Percentiles rank a stretch among this genome's conserved stretches.
These are phyloP conservation scores for Cadophora sp. DNA, from an alignment of 2,329 filamentous ascomycete genomes.

Conservation along the genomic window DNA sequence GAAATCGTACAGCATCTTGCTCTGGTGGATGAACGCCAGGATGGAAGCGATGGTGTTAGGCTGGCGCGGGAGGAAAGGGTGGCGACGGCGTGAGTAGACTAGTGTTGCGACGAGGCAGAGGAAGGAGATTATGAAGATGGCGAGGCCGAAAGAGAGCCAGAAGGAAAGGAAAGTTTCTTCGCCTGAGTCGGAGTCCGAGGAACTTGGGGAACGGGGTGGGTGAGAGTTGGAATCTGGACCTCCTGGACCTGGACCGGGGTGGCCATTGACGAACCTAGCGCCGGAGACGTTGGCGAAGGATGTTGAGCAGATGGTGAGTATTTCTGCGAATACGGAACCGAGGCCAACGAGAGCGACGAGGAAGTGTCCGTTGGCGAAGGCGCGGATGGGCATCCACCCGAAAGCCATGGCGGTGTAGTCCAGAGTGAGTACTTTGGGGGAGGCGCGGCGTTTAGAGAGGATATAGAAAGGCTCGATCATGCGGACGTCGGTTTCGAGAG, in stretches of 20 bases:
- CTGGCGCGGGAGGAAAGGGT: constrained; percentile 77
- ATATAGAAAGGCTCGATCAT: constrained; percentile 80
- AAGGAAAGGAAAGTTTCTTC: constrained; percentile 70
- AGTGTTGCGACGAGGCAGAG: constrained; percentile 64
- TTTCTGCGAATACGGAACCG: constrained; percentile 75
- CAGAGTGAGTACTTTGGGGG: constrained; percentile 69
- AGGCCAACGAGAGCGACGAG: constrained; percentile 73
- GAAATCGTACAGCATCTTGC: constrained; percentile 80
- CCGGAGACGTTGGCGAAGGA: constrained; percentile 71
- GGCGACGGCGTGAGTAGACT: constrained; percentile 67
- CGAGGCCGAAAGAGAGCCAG: constrained; percentile 67
- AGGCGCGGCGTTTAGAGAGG: constrained; percentile 69
- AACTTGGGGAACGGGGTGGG: neutral
- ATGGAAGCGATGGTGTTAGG: constrained; percentile 80
- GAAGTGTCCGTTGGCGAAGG: constrained; percentile 67
- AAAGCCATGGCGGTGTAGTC: constrained; percentile 79
- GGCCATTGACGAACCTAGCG: constrained; percentile 57
- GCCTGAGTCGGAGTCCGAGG: constrained; percentile 53
- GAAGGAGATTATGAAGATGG: constrained; percentile 63
- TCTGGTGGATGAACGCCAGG: constrained; percentile 80
- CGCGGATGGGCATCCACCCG: constrained; percentile 66
- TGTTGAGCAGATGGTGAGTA: constrained; percentile 73
- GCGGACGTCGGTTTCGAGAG: constrained; percentile 71
- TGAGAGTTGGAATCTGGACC: neutral
- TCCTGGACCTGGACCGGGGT: neutral